Conservation (phyloP, 345 rosid genomes). For the Salix brachista region DNA sequence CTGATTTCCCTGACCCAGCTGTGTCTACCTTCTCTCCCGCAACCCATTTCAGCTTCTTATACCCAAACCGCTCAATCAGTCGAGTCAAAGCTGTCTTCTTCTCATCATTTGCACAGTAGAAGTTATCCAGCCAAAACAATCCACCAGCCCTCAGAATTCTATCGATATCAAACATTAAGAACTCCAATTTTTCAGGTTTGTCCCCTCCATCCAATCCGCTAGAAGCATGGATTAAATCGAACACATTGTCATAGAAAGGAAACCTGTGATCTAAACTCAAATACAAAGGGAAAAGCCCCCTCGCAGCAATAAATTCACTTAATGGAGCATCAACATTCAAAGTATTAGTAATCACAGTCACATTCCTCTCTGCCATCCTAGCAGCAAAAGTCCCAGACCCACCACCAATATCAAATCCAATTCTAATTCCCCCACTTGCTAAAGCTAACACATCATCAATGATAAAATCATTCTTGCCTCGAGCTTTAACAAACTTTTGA, state of each 20-base stretch:
- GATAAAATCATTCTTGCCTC: constrained; percentile 75
- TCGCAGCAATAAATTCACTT: constrained; percentile 75
- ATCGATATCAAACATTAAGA: constrained; percentile 91
- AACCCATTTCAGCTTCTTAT: constrained; percentile 94
- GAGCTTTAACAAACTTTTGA: constrained; percentile 61
- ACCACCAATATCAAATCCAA: constrained; percentile 82
- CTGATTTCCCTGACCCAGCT: constrained; percentile 43
- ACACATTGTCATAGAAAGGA: constrained; percentile 83
- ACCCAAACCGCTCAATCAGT: constrained; percentile 76
- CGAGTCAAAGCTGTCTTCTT: constrained; percentile 70
- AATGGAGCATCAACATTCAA: constrained; percentile 75
- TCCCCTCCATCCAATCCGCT: constrained; percentile 66
- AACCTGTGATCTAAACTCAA: constrained; percentile 88
- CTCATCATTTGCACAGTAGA: constrained; percentile 56
- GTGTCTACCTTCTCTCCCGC: constrained; percentile 72
- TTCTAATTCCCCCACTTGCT: constrained; percentile 67
- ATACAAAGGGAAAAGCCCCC: constrained; percentile 83
- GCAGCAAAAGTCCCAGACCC: constrained; percentile 91
- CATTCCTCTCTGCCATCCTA: constrained; percentile 88
- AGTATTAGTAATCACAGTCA: constrained; percentile 63
- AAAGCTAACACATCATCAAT: constrained; percentile 69
- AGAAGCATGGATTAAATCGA: constrained; percentile 67
- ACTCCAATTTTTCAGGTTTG: constrained; percentile 75
- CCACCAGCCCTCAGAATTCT: constrained; percentile 80
- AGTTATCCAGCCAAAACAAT: constrained; percentile 84